phyloP scores from a whole-genome alignment of 1,284 basidiomycete species.

The Cutaneotrichosporon sp. region DNA sequence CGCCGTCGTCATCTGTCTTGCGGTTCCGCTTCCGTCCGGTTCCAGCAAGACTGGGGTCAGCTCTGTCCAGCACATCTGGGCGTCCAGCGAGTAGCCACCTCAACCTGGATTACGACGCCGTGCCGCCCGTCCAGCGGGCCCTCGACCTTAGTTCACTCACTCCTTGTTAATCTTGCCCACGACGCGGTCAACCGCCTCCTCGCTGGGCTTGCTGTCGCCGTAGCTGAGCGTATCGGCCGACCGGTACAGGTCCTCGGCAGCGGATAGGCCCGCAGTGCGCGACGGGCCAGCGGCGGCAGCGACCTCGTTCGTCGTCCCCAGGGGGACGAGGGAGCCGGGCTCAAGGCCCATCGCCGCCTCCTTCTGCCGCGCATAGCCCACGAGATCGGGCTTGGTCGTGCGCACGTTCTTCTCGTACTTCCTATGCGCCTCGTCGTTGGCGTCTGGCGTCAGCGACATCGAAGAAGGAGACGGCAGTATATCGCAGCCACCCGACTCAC shows the following conservation, averaged over 20 bases:
- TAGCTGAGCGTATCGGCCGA: slow-evolving; percentile 86
- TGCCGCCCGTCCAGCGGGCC: too few relatives aligned
- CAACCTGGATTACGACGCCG: too few relatives aligned
- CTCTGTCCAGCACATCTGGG: not conserved
- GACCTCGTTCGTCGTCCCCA: slow-evolving; percentile 40
- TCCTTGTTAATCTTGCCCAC: slow-evolving; percentile 88
- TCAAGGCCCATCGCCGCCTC: slow-evolving; percentile 70
- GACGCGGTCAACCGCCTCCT: slow-evolving; percentile 90
- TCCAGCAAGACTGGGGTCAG: slow-evolving; percentile 5
- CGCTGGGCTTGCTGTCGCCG: slow-evolving; percentile 86
- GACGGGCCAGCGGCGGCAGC: slow-evolving; percentile 32
- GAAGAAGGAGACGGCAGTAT: not conserved
- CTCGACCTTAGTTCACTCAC: slow-evolving; percentile 61
- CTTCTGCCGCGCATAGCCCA: slow-evolving; percentile 78
- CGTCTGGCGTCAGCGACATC: slow-evolving; percentile 56
- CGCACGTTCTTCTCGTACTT: slow-evolving; percentile 88
- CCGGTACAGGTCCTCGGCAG: slow-evolving; percentile 72
- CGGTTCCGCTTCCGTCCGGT: slow-evolving; percentile 46
- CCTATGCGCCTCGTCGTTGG: slow-evolving; percentile 77
- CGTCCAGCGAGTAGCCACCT: too few relatives aligned
- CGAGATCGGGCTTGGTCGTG: slow-evolving; percentile 76
- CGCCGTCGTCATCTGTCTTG: slow-evolving; percentile 83
- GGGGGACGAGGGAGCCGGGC: slow-evolving; percentile 57
- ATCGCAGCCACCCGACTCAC: slow-evolving; percentile 18
- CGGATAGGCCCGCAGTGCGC: slow-evolving; percentile 50